Evolutionary conservation across 768 basidiomycete genomes (phyloP).

Genomic region (Podaxis carcinomalis): DNA sequence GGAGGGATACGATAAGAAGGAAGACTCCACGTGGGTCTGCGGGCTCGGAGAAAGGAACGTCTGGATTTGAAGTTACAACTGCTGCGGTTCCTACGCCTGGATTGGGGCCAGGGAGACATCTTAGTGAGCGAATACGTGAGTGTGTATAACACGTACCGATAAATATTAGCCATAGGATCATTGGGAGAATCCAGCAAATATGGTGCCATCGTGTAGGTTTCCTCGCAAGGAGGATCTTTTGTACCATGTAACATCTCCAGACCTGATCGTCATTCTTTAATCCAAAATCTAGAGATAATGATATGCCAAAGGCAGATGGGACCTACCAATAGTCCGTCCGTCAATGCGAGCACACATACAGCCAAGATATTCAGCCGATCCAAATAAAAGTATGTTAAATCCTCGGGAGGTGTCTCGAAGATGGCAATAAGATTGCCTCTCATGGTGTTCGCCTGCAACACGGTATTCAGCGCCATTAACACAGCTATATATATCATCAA

Average conservation of each 20-base stretch:
- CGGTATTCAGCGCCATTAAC: background rate
- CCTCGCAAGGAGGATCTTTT: background rate
- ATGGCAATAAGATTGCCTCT: background rate
- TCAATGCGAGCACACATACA: background rate
- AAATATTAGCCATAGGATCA: background rate
- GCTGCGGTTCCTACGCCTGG: background rate
- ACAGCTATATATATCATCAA: background rate
- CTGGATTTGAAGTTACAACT: background rate
- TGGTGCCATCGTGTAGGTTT: background rate
- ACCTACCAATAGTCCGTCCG: constrained; percentile 1
- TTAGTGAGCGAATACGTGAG: no score
- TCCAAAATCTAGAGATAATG: background rate
- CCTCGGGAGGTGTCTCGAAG: background rate
- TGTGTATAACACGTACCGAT: background rate
- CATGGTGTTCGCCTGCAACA: background rate
- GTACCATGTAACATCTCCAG: constrained; percentile 9
- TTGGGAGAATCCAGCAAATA: background rate
- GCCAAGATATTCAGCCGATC: background rate
- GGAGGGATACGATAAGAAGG: background rate
- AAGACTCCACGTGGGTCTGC: background rate
- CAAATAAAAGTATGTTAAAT: background rate
- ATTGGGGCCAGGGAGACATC: background rate
- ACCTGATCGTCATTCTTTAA: background rate
- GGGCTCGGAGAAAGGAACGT: background rate
- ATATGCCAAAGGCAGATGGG: background rate